Evolutionary conservation across 495 filamentous ascomycete genomes (phyloP), one percentile per base, ranked within the genome.

Genomic region (Lichina pygmaea): DNA sequence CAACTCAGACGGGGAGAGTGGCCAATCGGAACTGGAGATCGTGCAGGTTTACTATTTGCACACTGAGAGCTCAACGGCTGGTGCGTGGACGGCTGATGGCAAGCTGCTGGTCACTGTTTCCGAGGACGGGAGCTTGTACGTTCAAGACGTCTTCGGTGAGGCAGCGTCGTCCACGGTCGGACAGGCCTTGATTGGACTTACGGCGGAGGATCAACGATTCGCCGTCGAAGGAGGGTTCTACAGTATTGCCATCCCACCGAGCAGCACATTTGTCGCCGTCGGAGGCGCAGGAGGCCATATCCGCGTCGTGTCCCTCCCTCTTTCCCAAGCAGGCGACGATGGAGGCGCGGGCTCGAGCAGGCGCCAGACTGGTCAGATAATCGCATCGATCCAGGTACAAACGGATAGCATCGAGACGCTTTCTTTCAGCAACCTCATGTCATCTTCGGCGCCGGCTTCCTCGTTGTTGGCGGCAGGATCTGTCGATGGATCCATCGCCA

Each of bases 1-100:
- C 54, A 78, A 91, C 52, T 11, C 11, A 15, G 11, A 39, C 11
- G 58, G 68, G 15, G 60, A 63, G 8, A 73, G 81, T 50, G 44
- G 64, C 56, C 60, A 60, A 50, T 68, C 65, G 41, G 70, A 70
- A 5, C 66, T 95, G 48, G 73, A 75, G 42, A 85, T 95, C 56
- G 66, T 86, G 16, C 83, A 94, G 60, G 73, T 75, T 39, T 91
- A 85, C 63, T 93, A 89, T 66, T 66, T 86, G 33, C 89, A 95
- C 58, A 91, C 84, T 6, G 77, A 58, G 8, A 63, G 81, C 9
- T 89, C 80, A 55, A 93, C 89, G 2, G 89, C 91, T 5, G 89
- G 91, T 44, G 66, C 80, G 3, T 99, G 89, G 86, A 77, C 78
- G 3, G 68, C 81, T 10, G 84, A 92, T 58, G 89, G 89, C 46